phyloP scores from a whole-genome alignment of 192 early-diverging fungal species.

The Coemansia erecta region DNA sequence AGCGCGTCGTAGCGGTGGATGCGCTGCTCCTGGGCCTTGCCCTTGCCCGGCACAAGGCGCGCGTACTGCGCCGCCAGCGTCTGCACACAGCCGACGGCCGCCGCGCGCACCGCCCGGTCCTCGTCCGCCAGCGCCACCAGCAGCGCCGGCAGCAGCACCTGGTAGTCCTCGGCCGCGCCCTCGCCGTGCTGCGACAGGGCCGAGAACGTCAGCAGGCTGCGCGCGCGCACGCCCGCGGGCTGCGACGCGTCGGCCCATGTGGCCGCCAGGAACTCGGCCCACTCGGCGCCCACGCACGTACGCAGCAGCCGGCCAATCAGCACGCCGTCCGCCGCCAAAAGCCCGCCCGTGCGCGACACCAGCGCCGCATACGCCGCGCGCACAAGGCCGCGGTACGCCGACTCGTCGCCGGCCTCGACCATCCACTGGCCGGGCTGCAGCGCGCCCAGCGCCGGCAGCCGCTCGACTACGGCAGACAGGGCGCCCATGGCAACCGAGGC shows the following conservation, averaged over 20 bases:
- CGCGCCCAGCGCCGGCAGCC: constrained; percentile 3
- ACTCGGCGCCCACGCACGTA: constrained; percentile 26
- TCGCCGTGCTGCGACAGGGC: constrained; percentile 40
- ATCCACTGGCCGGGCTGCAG: constrained; percentile 32
- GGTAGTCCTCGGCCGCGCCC: constrained; percentile 55
- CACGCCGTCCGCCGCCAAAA: constrained; percentile 16
- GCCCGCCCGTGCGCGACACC: constrained; percentile 13
- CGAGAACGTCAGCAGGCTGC: constrained; percentile 58
- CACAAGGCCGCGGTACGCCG: constrained; percentile 17
- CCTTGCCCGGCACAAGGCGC: constrained; percentile 5
- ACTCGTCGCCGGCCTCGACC: background rate
- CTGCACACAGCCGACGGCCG: constrained; percentile 63
- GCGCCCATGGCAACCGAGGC: constrained; percentile 14
- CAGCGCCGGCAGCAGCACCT: constrained; percentile 67
- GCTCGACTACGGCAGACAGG: constrained; percentile 16
- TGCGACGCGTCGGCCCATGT: constrained; percentile 19
- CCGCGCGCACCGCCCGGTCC: constrained; percentile 58
- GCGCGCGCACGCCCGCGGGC: constrained; percentile 24
- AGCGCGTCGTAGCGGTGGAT: constrained; percentile 62
- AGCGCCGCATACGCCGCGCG: constrained; percentile 16
- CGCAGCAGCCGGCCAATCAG: constrained; percentile 35
- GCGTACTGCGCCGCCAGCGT: constrained; percentile 35
- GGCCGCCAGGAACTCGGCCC: constrained; percentile 47
- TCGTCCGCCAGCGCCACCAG: constrained; percentile 63
- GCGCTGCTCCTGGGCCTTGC: constrained; percentile 25